Evolutionary conservation across 805 yeast genomes (phyloP).

Genomic region (Saccharomycopsis babjevae): DNA sequence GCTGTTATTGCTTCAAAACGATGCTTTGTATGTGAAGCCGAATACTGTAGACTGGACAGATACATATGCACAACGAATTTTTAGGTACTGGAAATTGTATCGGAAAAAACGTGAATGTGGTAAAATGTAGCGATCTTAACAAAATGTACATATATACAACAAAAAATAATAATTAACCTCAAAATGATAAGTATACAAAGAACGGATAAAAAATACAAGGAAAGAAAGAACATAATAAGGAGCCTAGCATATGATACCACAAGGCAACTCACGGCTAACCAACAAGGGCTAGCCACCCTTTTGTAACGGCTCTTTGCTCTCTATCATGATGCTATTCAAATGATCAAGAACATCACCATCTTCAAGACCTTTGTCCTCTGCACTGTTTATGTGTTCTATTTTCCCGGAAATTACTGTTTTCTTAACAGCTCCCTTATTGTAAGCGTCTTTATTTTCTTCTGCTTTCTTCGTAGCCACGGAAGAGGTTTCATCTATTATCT

Average conservation of each 20-base stretch:
- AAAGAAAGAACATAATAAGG: background rate
- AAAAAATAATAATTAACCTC: background rate
- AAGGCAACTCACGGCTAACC: background rate
- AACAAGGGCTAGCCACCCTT: constrained; percentile 28
- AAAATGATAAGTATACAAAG: background rate
- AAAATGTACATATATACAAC: background rate
- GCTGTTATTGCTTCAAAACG: no score
- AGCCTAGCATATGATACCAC: no score
- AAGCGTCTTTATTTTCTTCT: constrained; percentile 24
- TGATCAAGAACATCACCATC: constrained; percentile 28
- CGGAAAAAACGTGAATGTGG: no score
- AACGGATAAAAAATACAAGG: background rate
- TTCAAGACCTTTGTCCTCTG: constrained; percentile 7
- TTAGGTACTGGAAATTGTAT: no score
- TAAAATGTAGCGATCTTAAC: no score
- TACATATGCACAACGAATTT: no score
- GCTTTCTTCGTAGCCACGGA: background rate
- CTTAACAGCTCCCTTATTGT: constrained; percentile 20
- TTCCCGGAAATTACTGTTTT: background rate
- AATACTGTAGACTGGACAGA: no score
- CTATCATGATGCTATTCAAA: constrained; percentile 36
- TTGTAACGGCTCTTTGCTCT: constrained; percentile 37
- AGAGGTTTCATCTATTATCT: background rate
- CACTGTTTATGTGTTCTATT: background rate
- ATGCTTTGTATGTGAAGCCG: no score